phyloP scores from a whole-genome alignment of 768 basidiomycete species.

The Leucogyrophana mollusca region DNA sequence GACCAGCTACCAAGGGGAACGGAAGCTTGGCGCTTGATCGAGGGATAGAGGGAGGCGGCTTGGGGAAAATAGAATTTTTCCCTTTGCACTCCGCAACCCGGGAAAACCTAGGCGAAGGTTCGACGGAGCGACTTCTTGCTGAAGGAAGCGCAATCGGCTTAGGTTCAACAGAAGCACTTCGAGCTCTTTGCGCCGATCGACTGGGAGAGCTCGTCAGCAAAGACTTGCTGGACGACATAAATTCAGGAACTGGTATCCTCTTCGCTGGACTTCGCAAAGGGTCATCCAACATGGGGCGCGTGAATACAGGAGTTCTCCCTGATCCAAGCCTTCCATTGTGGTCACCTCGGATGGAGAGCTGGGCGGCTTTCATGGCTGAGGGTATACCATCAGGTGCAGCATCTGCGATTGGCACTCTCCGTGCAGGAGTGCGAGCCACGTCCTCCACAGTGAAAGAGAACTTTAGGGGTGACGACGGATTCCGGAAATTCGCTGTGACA shows the following conservation, averaged over 20 bases:
- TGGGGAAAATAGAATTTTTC: constrained; percentile 22
- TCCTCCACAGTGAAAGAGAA: constrained; percentile 35
- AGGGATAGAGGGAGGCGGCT: constrained; percentile 1
- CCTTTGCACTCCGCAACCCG: constrained; percentile 11
- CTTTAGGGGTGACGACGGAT: constrained; percentile 30
- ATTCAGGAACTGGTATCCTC: constrained; percentile 29
- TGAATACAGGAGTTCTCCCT: constrained; percentile 36
- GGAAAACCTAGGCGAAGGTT: constrained; percentile 13
- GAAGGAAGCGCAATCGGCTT: constrained; percentile 11
- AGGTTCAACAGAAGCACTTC: constrained; percentile 37
- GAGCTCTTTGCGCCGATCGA: constrained; percentile 19
- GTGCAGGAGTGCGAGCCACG: constrained; percentile 56
- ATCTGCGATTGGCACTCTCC: constrained; percentile 56
- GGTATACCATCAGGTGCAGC: constrained; percentile 49
- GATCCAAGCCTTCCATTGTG: neutral
- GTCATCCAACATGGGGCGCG: constrained; percentile 36
- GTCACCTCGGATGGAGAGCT: constrained; percentile 27
- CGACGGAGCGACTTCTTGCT: constrained; percentile 29
- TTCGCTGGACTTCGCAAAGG: constrained; percentile 35
- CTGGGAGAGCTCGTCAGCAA: constrained; percentile 17
- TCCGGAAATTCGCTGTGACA: constrained; percentile 8
- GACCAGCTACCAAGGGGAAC: constrained; percentile 23
- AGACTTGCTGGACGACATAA: constrained; percentile 27
- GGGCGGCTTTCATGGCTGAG: constrained; percentile 46
- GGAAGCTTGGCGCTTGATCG: constrained; percentile 20